Evolutionary conservation across 2,329 filamentous ascomycete genomes (phyloP), one percentile per base, ranked within the genome.

Genomic region (Fusarium miscanthi): DNA sequence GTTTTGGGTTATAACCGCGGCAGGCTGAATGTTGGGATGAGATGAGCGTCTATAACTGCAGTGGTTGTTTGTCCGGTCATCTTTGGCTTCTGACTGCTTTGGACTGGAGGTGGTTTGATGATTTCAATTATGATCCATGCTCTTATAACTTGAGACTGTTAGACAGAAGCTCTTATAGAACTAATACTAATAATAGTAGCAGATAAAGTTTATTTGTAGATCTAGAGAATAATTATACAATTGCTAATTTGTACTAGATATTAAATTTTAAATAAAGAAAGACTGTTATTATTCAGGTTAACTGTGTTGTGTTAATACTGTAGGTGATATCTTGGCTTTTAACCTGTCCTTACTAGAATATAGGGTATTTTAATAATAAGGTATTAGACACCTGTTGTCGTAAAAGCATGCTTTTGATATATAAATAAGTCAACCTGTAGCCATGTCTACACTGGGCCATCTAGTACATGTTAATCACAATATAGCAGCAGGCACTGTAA

Each of bases 201-300:
- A 13, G 3, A 17, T 6, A 19, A 1, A 33, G 8, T 1, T 5
- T 3, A 2, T 12, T 33, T n/a, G 10, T n/a, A 12, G 1, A 1
- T 12, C 3, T 3, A 2, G 7, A 17, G 8, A 23, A 31, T 17
- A 7, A 6, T 9, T 0, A 48, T n/a, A 3, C 2, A 12, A 6
- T 8, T 16, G 3, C 7, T 5, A 17, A 1, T 5, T 33, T 2
- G 2, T 5, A 9, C 3, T 0, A 17, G 2, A 13, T 19, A 0
- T 17, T 13, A 2, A 13, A 33, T 9, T 19, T 13, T 13, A 2
- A 13, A 19, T 17, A 17, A 33, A 10, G 0, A 17, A 8, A 7
- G 11, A 19, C 5, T 9, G 2, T 10, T 19, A 5, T 46, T 17
- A 0, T 23, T 2, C 5, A 31, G 8, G 8, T 17, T 13, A 0